Evolutionary conservation across 306 rosid genomes (phyloP).

Genomic region (Trichosanthes truncata): DNA sequence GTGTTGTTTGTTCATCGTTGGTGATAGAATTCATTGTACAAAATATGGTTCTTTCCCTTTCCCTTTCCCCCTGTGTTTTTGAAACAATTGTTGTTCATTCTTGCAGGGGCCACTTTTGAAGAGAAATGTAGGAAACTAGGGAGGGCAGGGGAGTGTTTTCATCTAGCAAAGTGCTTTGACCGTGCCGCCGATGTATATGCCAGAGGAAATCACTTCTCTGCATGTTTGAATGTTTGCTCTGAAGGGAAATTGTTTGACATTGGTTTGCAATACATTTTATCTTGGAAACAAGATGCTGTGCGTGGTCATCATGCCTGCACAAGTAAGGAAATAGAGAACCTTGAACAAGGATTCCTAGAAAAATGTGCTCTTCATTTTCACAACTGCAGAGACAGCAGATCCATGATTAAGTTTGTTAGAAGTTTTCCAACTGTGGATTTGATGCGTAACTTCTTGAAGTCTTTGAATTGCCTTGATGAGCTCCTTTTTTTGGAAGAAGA

Average conservation of each 20-base stretch:
- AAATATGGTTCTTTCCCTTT: too few relatives aligned
- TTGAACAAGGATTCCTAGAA: constrained; percentile 50
- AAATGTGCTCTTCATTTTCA: constrained; percentile 47
- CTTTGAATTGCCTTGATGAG: constrained; percentile 37
- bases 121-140: constrained; percentile 40
- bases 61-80: not conserved
- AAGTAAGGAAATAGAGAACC: constrained; percentile 17
- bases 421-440: constrained; percentile 42
- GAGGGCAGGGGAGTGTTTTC: constrained; percentile 64
- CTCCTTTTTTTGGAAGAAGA: constrained; percentile 61
- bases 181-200: constrained; percentile 56
- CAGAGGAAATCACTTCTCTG: constrained; percentile 35
- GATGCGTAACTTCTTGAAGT: constrained; percentile 46
- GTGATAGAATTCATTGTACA: not conserved
- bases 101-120: constrained; percentile 42
- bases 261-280: constrained; percentile 44
- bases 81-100: not conserved
- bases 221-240: constrained; percentile 46
- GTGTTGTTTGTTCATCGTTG: not conserved
- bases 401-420: constrained; percentile 65
- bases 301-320: constrained; percentile 11
- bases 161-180: constrained; percentile 35
- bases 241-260: constrained; percentile 40
- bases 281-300: constrained; percentile 45
- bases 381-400: constrained; percentile 27